phyloP scores from a whole-genome alignment of 73 alveolate species.

The Tetrahymena borealis region DNA sequence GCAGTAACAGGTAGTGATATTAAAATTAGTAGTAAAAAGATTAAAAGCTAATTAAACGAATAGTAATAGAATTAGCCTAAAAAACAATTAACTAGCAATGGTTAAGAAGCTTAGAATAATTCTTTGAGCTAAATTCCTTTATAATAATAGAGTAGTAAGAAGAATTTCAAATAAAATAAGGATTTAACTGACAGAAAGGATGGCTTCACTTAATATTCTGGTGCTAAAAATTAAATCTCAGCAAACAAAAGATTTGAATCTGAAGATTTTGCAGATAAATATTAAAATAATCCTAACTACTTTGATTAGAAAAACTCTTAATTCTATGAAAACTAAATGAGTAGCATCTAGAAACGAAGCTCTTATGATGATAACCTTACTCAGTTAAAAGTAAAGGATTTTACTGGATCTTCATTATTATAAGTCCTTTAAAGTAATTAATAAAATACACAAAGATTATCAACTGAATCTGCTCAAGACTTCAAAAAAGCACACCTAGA shows the following conservation, averaged over 20 bases:
- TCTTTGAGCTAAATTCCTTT: no score
- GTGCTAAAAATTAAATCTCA: not conserved
- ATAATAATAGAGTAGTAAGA: no score
- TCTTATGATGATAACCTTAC: not conserved
- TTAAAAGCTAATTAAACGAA: not conserved
- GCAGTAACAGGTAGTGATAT: not conserved
- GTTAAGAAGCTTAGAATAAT: no score
- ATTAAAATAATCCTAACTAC: not conserved
- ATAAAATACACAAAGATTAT: not conserved
- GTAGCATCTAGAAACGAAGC: not conserved
- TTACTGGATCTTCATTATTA: not conserved
- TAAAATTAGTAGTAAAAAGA: not conserved
- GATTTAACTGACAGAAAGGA: no score
- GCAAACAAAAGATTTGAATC: not conserved
- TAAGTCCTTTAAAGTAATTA: not conserved
- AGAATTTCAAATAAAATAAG: no score
- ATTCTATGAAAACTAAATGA: not conserved
- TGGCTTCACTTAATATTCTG: not conserved
- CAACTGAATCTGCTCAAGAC: not conserved
- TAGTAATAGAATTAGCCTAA: no score
- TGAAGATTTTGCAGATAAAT: not conserved
- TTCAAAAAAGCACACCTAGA: not conserved
- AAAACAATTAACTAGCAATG: no score
- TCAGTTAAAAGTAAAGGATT: not conserved
- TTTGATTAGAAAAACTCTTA: not conserved